Base-by-base conservation (phyloP, 2,329 filamentous ascomycete species). In the Alternaria sp. region DNA sequence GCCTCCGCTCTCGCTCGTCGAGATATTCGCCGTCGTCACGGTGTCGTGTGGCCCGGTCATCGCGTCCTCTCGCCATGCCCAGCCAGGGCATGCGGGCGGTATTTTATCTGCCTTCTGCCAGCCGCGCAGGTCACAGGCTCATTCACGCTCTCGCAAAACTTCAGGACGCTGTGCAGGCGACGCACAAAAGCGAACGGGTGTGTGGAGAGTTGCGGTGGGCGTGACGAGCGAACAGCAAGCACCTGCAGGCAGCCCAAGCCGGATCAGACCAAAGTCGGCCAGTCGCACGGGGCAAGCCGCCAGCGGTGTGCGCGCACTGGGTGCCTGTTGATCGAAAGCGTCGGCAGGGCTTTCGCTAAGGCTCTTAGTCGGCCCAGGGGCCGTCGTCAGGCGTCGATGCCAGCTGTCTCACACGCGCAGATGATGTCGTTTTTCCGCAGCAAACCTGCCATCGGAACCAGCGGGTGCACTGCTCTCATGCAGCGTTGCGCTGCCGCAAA, bases 61-160 rank as follows among this genome's bases (percentile, higher is more conserved):
- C 72, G 61, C 73, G 74, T 57, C 71, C 68, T 62, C 75, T 73
- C 67, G 76, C 76, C 77, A 79, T 79, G 58, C 70, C 77, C 71
- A 68, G 71, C 49, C 49, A 52, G 69, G 66, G 46, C 57, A 51
- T 63, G 64, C 60, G 71, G 73, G 70, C 67, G 66, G 65, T 73
- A 68, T 74, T 72, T 70, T 53, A 65, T 52, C 66, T 60, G 70
- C 70, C 71, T 61, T 54, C 61, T 70, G 73, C 69, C 74, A 73
- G 73, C 74, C 59, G 59, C 49, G 60, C 68, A 70, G 66, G 70
- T 75, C 71, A 70, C 72, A 70, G 69, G 69, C 65, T 70, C 70
- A 65, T 70, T 19, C 43, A 61, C 30, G 57, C 61, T 59, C 36
- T 63, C 50, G 69, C 68, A 67, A 67, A 59, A 61, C 72, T 76